Evolutionary conservation across 78 protist species (phyloP).

Genomic region (Dictyostelium firmibasis): DNA sequence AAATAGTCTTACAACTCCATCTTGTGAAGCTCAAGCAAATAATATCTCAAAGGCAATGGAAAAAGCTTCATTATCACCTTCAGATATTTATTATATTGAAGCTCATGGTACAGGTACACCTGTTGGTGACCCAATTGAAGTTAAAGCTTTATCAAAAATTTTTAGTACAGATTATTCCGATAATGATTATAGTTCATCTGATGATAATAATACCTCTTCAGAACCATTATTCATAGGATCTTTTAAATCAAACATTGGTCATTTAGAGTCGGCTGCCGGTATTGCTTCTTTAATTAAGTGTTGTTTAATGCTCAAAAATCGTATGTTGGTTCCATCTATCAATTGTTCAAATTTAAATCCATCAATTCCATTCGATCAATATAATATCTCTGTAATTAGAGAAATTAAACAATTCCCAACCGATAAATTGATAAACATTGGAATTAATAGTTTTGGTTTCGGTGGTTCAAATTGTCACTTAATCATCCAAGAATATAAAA

Average conservation of each 20-base stretch:
- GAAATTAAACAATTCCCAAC: constrained; percentile 24
- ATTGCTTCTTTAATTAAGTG: constrained; percentile 77
- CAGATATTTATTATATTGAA: constrained; percentile 76
- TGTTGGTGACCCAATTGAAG: constrained; percentile 93
- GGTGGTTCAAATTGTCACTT: constrained; percentile 90
- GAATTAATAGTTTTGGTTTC: constrained; percentile 89
- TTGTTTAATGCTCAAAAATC: constrained; percentile 57
- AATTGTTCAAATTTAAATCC: constrained; percentile 46
- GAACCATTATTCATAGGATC: constrained; percentile 73
- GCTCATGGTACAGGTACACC: constrained; percentile 94
- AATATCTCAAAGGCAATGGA: constrained; percentile 66
- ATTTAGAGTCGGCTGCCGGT: constrained; percentile 89
- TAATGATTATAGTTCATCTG: no score
- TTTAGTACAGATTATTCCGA: constrained; percentile 43
- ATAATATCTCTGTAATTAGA: constrained; percentile 53
- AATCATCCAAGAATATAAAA: constrained; percentile 31
- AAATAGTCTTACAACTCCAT: constrained; percentile 80
- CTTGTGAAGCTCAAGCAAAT: constrained; percentile 72
- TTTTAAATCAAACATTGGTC: constrained; percentile 89
- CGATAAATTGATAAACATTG: constrained; percentile 30
- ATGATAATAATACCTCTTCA: background rate
- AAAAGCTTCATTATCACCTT: background rate
- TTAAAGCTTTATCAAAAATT: constrained; percentile 55
- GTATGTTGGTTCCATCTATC: constrained; percentile 50
- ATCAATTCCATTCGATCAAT: constrained; percentile 43